Evolutionary conservation across 495 filamentous ascomycete genomes (phyloP), one percentile per base, ranked within the genome.

Genomic region (Podospora tetraspora): DNA sequence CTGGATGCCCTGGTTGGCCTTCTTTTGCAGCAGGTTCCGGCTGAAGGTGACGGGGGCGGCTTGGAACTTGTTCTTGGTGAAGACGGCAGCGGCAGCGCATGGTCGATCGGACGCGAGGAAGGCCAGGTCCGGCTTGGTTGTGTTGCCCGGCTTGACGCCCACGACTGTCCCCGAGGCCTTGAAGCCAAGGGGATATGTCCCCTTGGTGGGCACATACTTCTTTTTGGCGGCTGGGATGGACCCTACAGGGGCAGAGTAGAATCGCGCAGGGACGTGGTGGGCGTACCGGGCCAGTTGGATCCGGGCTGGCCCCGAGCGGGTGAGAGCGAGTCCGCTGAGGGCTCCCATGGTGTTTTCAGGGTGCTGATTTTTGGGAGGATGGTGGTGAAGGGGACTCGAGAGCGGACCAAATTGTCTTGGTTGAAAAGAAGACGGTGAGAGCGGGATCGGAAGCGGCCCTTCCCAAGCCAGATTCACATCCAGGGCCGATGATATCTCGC

Each of bases 31-130:
- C 66, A 90, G 89, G 63, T 89, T 81, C 67, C 88, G 84, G 75
- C 90, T 92, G 63, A 96, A 89, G 59, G 92, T 91, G 57, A 99
- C 93, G 19, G 95, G 95, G 27, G 95, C 95, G 23, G 95, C 95
- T 76, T 97, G 94, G 81, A 98, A 99, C 78, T 94, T 95, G 82
- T 98, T 99, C 79, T 93, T 93, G 59, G 95, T 99, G 82, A 97
- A 96, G 12, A 98, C 95, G 3, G 93, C 94, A 2, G 94, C 93
- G 6, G 90, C 95, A n/a, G 92, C 87, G 78, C 93, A 97, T 32
- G 93, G 96, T 59, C 84, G 85, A 68, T 96, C 91, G 10, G 96
- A 98, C 23, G 89, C 87, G 68, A 99, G 85, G 63, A 99, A 84
- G 22, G 94, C 92, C 57, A 99, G 85, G 74, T 99, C 95, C 16